Base-by-base conservation (phyloP, 1,139 yeast species). In the Suzukiozyma palmioleophila region DNA sequence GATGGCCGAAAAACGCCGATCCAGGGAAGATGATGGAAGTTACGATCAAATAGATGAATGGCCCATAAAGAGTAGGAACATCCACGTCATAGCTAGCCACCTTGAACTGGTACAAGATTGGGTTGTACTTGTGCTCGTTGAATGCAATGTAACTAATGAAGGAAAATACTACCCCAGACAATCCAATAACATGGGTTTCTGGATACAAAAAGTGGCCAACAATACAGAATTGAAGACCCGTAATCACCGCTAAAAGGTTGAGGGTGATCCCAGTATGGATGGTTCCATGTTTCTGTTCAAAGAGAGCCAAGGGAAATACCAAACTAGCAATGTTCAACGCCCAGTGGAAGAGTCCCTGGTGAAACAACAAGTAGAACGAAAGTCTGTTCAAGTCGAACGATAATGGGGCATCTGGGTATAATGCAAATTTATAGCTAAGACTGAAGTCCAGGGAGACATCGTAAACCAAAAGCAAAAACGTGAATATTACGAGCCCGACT, bases 221-320 rank as follows among this genome's bases (percentile, higher is more conserved):
- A 7, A 66, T 8, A 52, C 86, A 77, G 62, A 79, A 86, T 25
- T 78, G 76, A 18, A 89, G 56, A 4, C 85, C 96, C 1, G 92
- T 74, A 8, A 79, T 61, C 1, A 84, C 81, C 0, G 96, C 84
- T 41, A 84, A 62, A 22, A 85, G 66, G 57, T 88, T 87, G 43
- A 90, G 67, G 15, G 89, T 82, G 39, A 90, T 71, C 1, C 95
- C 97, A 2, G 97, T 85, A 56, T 86, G 79, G 1, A 90, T 82
- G 0, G 97, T 89, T 8, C 97, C 97, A 51, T 88, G 84, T 24
- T 66, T 60, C 39, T 71, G 66, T 64, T 90, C 97, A 60, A 82
- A 89, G 39, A 75, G 69, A 25, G 85, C 66, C 54, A 89, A 63
- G 5, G 90, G 88, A 0, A 79, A 64, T 39, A 71, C 62, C 35